These are phyloP conservation scores for Trichothecium roseum DNA, from an alignment of 2,329 filamentous ascomycete genomes.

Conservation along the genomic window DNA sequence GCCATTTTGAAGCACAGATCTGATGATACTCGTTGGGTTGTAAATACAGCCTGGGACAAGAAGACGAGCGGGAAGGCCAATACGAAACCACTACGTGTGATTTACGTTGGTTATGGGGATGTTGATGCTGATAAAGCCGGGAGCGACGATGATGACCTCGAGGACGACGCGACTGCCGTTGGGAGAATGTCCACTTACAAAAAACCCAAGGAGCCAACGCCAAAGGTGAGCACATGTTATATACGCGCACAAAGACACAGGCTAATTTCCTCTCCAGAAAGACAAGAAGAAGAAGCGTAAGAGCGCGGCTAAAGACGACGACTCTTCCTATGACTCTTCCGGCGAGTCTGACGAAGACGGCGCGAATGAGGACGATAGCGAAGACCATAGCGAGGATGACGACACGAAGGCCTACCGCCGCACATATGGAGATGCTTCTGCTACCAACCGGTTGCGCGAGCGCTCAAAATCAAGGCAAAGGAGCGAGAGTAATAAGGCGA, in stretches of 20 bases:
- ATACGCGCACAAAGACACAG: slow-evolving; percentile 1
- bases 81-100: slow-evolving; percentile 39
- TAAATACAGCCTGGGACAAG: slow-evolving; percentile 36
- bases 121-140: slow-evolving; percentile 26
- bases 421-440: not conserved
- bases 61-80: slow-evolving; percentile 15
- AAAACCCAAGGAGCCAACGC: slow-evolving; percentile 15
- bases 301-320: slow-evolving; percentile 8
- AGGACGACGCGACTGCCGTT: slow-evolving; percentile 16
- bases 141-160: slow-evolving; percentile 19
- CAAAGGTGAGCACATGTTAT: slow-evolving; percentile 14
- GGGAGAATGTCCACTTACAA: slow-evolving; percentile 24
- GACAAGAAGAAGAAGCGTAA: not conserved
- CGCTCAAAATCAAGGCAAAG: slow-evolving; percentile 18
- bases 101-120: slow-evolving; percentile 46
- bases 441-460: slow-evolving; percentile 6
- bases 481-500: slow-evolving; percentile 19
- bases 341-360: slow-evolving; percentile 6
- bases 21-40: slow-evolving; percentile 65
- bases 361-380: slow-evolving; percentile 5
- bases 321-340: slow-evolving; percentile 1
- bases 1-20: slow-evolving; percentile 51
- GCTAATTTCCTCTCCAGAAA: slow-evolving; percentile 3
- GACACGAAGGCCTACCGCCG: slow-evolving; percentile 16
- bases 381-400: slow-evolving; percentile 7